Evolutionary conservation across 1,284 basidiomycete genomes (phyloP).

Genomic region (Trichosporon coremiiforme): DNA sequence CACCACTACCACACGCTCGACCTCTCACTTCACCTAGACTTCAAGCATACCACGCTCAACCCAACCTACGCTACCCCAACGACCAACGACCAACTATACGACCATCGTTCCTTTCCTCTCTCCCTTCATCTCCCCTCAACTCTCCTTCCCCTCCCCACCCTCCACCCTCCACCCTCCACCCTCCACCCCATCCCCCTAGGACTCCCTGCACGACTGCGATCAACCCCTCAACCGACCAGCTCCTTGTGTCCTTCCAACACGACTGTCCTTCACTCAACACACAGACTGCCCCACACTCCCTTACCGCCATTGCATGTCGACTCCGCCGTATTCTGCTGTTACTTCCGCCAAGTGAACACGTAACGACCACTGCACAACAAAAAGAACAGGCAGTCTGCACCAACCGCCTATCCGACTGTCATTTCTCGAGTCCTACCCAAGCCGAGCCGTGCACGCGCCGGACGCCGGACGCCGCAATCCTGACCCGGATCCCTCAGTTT

Average conservation of each 20-base stretch:
- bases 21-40: neutral
- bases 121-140: neutral
- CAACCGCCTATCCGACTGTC: neutral
- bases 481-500: conserved; percentile 5
- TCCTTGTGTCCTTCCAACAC: neutral
- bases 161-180: neutral
- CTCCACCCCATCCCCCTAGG: neutral
- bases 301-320: neutral
- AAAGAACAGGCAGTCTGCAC: neutral
- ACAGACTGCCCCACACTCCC: neutral
- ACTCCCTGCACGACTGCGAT: neutral
- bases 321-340: neutral
- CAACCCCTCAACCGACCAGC: neutral
- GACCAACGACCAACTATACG: neutral
- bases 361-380: neutral
- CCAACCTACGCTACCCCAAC: conserved; percentile 1
- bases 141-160: neutral
- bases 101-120: neutral
- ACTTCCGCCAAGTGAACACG: neutral
- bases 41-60: conserved; percentile 4
- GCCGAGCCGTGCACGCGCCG: conserved; percentile 13
- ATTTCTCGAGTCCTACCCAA: neutral
- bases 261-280: neutral
- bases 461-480: neutral
- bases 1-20: neutral